These are phyloP conservation scores for Botryosphaeria dothidea DNA, from an alignment of 2,329 filamentous ascomycete species.

Conservation along the genomic window DNA sequence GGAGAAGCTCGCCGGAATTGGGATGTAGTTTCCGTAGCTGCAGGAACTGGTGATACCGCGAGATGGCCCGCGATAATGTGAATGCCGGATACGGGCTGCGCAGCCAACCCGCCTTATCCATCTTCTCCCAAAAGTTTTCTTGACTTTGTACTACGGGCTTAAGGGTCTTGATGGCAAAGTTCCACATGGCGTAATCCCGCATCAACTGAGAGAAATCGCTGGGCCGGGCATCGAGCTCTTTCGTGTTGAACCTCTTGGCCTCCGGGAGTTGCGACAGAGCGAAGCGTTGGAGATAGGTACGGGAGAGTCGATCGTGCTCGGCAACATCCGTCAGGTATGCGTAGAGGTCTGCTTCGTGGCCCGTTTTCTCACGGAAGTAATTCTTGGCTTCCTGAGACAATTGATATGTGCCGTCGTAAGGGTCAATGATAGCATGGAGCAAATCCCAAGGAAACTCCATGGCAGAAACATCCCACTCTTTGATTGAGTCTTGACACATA, in stretches of 20 bases:
- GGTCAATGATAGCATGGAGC: constrained; percentile 2
- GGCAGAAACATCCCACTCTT: constrained; percentile 6
- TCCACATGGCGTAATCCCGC: constrained; percentile 10
- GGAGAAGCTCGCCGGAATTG: constrained; percentile 34
- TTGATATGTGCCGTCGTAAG: constrained; percentile 1
- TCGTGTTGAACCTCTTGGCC: constrained; percentile 2
- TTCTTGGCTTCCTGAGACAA: neutral
- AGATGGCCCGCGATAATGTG: constrained; percentile 37
- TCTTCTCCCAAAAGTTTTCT: constrained; percentile 43
- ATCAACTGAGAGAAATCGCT: constrained; percentile 14
- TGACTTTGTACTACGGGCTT: constrained; percentile 41
- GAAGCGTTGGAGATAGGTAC: constrained; percentile 4
- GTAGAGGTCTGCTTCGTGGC: constrained; percentile 5
- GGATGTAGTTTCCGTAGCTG: constrained; percentile 34
- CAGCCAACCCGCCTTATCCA: constrained; percentile 43
- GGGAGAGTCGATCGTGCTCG: constrained; percentile 12
- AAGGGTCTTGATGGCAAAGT: constrained; percentile 24
- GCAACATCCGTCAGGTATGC: neutral
- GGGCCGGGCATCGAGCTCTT: constrained; percentile 4
- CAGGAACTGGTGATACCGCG: constrained; percentile 44
- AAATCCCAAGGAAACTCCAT: constrained; percentile 17
- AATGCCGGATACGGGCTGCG: constrained; percentile 36
- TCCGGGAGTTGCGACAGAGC: constrained; percentile 9
- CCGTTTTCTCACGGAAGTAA: constrained; percentile 11
- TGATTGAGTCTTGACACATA: constrained; percentile 12